Conservation (phyloP, 129 eudicot species). For the Pulicaria dysenterica region DNA sequence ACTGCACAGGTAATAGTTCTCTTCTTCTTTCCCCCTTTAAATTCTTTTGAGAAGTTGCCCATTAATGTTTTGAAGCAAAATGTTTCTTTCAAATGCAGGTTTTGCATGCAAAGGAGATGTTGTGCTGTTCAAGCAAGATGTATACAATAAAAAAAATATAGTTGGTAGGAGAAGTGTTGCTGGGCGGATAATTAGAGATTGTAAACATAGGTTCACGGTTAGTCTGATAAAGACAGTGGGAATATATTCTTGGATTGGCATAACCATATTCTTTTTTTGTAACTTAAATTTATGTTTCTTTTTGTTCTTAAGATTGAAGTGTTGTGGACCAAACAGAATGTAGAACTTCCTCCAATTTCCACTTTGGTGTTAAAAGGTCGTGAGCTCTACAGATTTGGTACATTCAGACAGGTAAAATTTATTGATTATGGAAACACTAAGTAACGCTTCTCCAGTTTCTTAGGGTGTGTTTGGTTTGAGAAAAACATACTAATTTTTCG, state of each 20-base stretch:
- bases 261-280: not conserved
- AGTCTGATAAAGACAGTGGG: slow-evolving; percentile 24
- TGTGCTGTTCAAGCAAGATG: slow-evolving; percentile 76
- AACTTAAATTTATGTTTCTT: not conserved
- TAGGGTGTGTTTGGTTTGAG: no score
- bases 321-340: slow-evolving; percentile 68
- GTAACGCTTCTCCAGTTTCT: no score
- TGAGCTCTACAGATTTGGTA: slow-evolving; percentile 65
- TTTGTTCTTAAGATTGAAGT: slow-evolving; percentile 67
- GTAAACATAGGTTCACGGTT: slow-evolving; percentile 86
- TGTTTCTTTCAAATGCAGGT: slow-evolving; percentile 49
- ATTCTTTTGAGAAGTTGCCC: not conserved
- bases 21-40: slow-evolving; percentile 3
- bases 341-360: slow-evolving; percentile 53
- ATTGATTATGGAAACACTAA: no score
- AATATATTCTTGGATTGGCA: not conserved
- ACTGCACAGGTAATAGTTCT: slow-evolving; percentile 67
- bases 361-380: slow-evolving; percentile 85
- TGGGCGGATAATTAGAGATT: slow-evolving; percentile 79
- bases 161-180: slow-evolving; percentile 67
- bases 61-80: not conserved
- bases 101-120: slow-evolving; percentile 89
- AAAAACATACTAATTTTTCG: no score
- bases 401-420: slow-evolving; percentile 66
- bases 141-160: slow-evolving; percentile 47